Base-by-base conservation (phyloP, 2,329 filamentous ascomycete genomes). In the Phoma sp. region DNA sequence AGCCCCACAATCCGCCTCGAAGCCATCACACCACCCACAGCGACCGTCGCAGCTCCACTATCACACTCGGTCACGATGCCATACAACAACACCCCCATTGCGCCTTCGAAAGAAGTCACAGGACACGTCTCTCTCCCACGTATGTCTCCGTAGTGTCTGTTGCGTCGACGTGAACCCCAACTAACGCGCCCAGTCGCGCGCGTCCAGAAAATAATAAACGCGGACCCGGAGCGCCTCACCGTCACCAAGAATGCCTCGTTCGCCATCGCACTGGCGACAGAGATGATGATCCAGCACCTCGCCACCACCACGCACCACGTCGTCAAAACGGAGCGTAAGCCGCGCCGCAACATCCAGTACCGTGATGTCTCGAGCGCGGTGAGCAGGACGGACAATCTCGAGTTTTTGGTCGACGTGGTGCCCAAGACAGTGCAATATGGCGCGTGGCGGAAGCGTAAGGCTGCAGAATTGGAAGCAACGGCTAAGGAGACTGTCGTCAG, bases 251-350 rank as follows among this genome's bases (percentile, higher is more conserved):
- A 96, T 71, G 94, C 94, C 49, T 90, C 93, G 19, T 98, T 98
- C 74, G 88, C 94, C 53, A 96, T 98, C 68, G 93, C 94, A 1
- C 84, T 96, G 57, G 95, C 95, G 21, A 93, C 95, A 3, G 95
- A 99, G 78, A 88, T 96, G 84, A 98, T 99, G 79, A 88, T 99
- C 64, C 92, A 96, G 75, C 90, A 98, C 74, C 85, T 99, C 24
- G 88, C 93, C 19, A 85, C 89, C 60, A 90, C 96, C 74, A 88
- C 89, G 24, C 88, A 96, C 74, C 93, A 90, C 69, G 90, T 96
- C 68, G 90, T 93, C 67, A 96, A 95, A 72, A 85, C 92, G 1
- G 95, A 98, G 77, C 86, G 89, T 67, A 98, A 98, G 75, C 94
- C 94, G 6, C 85, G 95, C 52, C 87, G 93, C 57, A 97, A 96